A percentile compares a stretch with the other conserved stretches of the same genome.
These are phyloP conservation scores for Leccinellum albellum DNA, from an alignment of 768 basidiomycete species.

Conservation along the genomic window DNA sequence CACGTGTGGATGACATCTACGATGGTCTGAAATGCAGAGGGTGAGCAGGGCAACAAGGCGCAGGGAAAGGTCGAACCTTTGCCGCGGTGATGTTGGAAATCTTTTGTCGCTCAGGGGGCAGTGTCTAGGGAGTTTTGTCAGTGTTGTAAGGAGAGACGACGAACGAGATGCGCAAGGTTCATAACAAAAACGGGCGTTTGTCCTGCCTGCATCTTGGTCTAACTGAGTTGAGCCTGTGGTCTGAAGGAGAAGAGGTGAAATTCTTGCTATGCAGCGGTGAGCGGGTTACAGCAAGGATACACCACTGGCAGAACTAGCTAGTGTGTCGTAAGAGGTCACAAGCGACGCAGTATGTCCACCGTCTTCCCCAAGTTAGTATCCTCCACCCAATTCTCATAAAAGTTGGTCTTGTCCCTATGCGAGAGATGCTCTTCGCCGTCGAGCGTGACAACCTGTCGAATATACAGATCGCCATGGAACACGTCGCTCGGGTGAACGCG, in stretches of 20 bases:
- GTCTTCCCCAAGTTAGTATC: constrained; percentile 64
- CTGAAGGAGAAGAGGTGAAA: too few relatives aligned
- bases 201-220: neutral
- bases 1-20: constrained; percentile 98
- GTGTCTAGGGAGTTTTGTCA: constrained; percentile 58
- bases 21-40: constrained; percentile 60
- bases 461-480: too few relatives aligned
- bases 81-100: constrained; percentile 96
- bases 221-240: too few relatives aligned
- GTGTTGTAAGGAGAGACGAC: neutral
- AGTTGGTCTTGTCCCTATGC: constrained; percentile 65
- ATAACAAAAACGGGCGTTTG: neutral
- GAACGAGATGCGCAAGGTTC: neutral
- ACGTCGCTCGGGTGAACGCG: too few relatives aligned
- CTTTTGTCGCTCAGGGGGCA: constrained; percentile 91
- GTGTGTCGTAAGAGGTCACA: too few relatives aligned
- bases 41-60: neutral
- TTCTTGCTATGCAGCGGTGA: too few relatives aligned
- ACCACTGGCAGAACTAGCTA: too few relatives aligned
- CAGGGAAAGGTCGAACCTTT: constrained; percentile 54
- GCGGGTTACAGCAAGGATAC: too few relatives aligned
- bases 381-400: constrained; percentile 87
- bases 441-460: constrained; percentile 40
- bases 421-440: constrained; percentile 34
- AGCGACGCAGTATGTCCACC: constrained; percentile 29